Evolutionary conservation across 2,329 filamentous ascomycete species (phyloP), one percentile per base, ranked within the genome.

Genomic region (Paramyrothecium sp.): DNA sequence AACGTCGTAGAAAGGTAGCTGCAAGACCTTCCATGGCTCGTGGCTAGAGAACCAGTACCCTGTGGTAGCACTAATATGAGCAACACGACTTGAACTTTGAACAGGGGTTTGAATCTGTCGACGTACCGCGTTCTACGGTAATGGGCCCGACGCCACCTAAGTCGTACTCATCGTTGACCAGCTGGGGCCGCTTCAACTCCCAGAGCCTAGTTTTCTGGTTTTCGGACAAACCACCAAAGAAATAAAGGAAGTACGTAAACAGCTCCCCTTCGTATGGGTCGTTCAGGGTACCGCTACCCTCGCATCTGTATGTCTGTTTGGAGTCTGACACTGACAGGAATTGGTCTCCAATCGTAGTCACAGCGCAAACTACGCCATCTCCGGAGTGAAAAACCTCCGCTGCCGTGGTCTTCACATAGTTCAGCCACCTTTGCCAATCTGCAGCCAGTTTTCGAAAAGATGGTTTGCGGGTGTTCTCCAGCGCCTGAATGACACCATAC

Each of bases 251-350:
- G 47, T 71, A 76, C 0, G 73, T 73, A 38, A 78, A 70, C 0
- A 78, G 67, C 58, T 78, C 75, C 48, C 75, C 75, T 57, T 78
- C 75, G 49, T 75, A 78, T 1, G 75, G 75, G 53, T 78, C 75
- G 48, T 78, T 71, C 2, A 78, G 66, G 19, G 66, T 65, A 1
- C 61, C 62, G 5, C 56, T 61, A 34, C 65, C 67, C 58, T 78
- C 73, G 56, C 75, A 78, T 34, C 63, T 59, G 60, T 78, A 77
- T 1, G 61, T 59, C 54, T 71, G 69, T 19, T 63, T 54, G 1
- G 66, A 48, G 21, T 71, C 55, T 0, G 62, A 50, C 60, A 74
- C 65, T 0, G 68, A 61, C 1, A 73, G 63, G 2, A 61, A 61
- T 61, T 76, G 73, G 51, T 77, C 65, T 2, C 60, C 65, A 41